These are phyloP conservation scores for Aureobasidium sp. DNA, from an alignment of 2,329 filamentous ascomycete genomes.

Conservation along the genomic window DNA sequence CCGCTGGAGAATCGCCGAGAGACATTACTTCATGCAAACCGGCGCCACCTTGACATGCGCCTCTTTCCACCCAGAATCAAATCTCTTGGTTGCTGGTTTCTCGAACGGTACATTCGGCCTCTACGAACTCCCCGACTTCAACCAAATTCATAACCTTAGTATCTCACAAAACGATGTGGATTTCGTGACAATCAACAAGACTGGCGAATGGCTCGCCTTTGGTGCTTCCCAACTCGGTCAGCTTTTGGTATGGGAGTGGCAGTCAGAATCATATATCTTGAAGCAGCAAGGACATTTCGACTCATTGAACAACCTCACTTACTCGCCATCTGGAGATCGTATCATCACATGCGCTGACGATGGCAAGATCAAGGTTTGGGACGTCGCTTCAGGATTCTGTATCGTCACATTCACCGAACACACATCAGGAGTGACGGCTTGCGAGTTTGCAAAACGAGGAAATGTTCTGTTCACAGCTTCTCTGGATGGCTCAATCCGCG, in stretches of 20 bases:
- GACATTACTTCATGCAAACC: conserved; percentile 90
- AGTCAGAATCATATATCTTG: conserved; percentile 96
- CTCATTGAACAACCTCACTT: conserved; percentile 85
- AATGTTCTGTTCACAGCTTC: conserved; percentile 95
- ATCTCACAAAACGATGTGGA: conserved; percentile 97
- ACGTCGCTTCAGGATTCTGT: conserved; percentile 92
- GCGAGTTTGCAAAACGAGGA: conserved; percentile 89
- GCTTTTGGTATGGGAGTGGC: conserved; percentile 98
- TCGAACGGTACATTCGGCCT: conserved; percentile 90
- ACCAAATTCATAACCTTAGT: conserved; percentile 84
- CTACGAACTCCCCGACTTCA: conserved; percentile 94
- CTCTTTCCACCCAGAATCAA: conserved; percentile 78
- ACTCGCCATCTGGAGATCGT: conserved; percentile 86
- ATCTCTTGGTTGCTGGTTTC: conserved; percentile 93
- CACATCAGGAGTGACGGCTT: conserved; percentile 86
- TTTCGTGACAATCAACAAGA: conserved; percentile 86
- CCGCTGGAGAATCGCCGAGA: conserved; percentile 85
- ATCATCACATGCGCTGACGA: conserved; percentile 94
- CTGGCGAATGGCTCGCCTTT: conserved; percentile 94
- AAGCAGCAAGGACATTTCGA: conserved; percentile 98
- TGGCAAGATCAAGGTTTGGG: conserved; percentile 98
- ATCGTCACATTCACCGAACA: conserved; percentile 98
- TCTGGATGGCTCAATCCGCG: conserved; percentile 85
- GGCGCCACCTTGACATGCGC: conserved; percentile 81
- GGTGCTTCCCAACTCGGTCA: conserved; percentile 93